Conservation (phyloP, 1,284 basidiomycete species). For the Melanopsichium pennsylvanicum region DNA sequence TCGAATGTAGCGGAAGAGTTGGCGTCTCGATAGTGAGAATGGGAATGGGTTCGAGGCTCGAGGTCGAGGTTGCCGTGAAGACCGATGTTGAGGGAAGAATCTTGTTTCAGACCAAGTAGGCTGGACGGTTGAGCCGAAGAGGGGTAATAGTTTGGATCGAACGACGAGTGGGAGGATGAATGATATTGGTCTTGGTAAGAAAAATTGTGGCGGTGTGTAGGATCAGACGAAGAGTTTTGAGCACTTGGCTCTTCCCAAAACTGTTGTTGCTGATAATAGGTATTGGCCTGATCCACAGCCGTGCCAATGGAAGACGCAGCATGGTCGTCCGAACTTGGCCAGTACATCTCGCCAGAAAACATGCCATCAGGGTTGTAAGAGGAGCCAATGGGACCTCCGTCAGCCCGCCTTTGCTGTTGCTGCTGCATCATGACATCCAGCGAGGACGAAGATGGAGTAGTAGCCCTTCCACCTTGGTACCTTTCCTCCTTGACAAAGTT, state of each 20-base stretch:
- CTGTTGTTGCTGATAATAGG: constrained; percentile 14
- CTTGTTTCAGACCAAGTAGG: constrained; percentile 25
- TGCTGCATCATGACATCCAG: constrained; percentile 35
- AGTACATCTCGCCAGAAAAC: constrained; percentile 18
- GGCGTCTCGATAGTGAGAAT: constrained; percentile 4
- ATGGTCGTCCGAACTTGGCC: constrained; percentile 9
- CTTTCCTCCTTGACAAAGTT: constrained; percentile 16
- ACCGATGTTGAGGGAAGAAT: constrained; percentile 19
- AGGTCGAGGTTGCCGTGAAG: constrained; percentile 24
- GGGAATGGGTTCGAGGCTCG: constrained; percentile 2
- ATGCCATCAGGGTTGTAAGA: too few relatives aligned
- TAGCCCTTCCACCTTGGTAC: constrained; percentile 3
- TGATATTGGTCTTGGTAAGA: constrained; percentile 16
- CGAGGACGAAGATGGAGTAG: too few relatives aligned
- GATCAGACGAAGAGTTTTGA: too few relatives aligned
- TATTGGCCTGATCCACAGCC: neutral
- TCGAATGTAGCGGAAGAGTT: too few relatives aligned
- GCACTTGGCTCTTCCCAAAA: constrained; percentile 12
- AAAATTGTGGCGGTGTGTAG: constrained; percentile 9
- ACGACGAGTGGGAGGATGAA: constrained; percentile 4
- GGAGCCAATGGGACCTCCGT: too few relatives aligned
- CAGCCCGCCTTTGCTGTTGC: too few relatives aligned
- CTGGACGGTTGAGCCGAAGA: constrained; percentile 9
- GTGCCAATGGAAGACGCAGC: too few relatives aligned
- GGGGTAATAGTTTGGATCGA: constrained; percentile 27